Base-by-base conservation (phyloP, 2,329 filamentous ascomycete genomes). In the Ceratocystis albifundus region DNA sequence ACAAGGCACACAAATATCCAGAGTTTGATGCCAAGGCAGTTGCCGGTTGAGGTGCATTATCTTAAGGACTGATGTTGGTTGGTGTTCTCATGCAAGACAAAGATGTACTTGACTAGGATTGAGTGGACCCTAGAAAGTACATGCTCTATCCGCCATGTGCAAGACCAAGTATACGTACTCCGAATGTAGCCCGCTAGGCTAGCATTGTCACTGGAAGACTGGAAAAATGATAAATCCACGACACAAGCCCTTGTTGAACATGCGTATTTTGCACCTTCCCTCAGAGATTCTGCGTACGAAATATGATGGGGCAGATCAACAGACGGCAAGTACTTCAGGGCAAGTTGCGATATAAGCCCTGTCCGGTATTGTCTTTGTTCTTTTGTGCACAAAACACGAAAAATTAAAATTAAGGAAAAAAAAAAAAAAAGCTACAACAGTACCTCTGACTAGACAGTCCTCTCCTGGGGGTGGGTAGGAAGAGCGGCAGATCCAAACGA, bases 321-420 rank as follows among this genome's bases (percentile, higher is more conserved):
- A 59, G 1, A 59, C 7, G 55, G 55, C 55, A 59, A 32, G 28
- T 36, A 59, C 55, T n/a, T n/a, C 55, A 59, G 55, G 55, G 28
- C 55, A 59, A 59, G 28, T 17, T 25, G 17, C n/a, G 15, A 59
- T 59, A 25, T 32, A 32, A 59, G 55, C 55, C 55, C 55, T 59
- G 55, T 28, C 22, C 4, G n/a, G 12, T 32, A 22, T 20, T 48
- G 17, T 41, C n/a, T 25, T 28, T 53, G 48, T 36, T 59, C 17
- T 36, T 20, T 6, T 20, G 55, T 30, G 22, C 55, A 59, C 55
- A 59, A 59, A 59, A 59, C 55, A 32, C 4, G 48, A 53, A 53
- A 12, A 53, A 28, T 53, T 22, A 10, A 12, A 25, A 4, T 53
- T 4, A 12, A 25, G 4, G 10, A 25, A 25, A 25, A 28, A 53